phyloP scores from a whole-genome alignment of 139 green algal species.

The Chlorella sp. region DNA sequence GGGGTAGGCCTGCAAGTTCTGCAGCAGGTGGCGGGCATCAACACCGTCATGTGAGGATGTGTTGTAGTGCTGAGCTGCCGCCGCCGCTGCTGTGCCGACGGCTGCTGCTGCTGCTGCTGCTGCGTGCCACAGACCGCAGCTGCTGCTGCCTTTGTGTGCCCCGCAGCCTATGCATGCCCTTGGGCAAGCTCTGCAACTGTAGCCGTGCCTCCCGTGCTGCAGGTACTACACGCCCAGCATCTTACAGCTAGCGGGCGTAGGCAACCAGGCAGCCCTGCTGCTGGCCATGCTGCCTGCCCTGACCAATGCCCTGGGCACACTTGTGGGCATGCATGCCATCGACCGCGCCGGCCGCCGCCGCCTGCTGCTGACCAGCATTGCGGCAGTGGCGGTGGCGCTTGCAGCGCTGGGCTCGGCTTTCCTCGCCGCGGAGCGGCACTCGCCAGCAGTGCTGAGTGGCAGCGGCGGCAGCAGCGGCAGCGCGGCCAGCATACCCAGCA shows the following conservation, averaged over 20 bases:
- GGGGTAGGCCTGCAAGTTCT: slow-evolving; percentile 74
- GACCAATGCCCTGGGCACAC: slow-evolving; percentile 72
- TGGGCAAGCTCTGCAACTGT: no score
- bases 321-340: slow-evolving; percentile 59
- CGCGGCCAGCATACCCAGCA: neutral
- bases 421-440: slow-evolving; percentile 34
- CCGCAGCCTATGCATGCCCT: no score
- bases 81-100: no score
- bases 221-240: slow-evolving; percentile 80
- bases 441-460: slow-evolving; percentile 43
- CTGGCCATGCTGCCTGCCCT: slow-evolving; percentile 64
- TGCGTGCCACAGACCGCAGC: no score
- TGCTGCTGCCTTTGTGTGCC: neutral
- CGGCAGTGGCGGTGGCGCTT: slow-evolving; percentile 55
- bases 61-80: no score
- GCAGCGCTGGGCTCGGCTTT: slow-evolving; percentile 54
- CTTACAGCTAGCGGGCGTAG: slow-evolving; percentile 73
- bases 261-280: slow-evolving; percentile 67
- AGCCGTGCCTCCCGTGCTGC: neutral
- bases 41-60: slow-evolving; percentile 79
- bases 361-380: slow-evolving; percentile 65
- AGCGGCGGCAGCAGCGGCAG: neutral
- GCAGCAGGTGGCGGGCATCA: slow-evolving; percentile 84
- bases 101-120: no score
- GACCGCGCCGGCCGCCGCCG: slow-evolving; percentile 60